Evolutionary conservation across 2,329 filamentous ascomycete genomes (phyloP), one percentile per base, ranked within the genome.

Genomic region (Alternaria gansuensis): DNA sequence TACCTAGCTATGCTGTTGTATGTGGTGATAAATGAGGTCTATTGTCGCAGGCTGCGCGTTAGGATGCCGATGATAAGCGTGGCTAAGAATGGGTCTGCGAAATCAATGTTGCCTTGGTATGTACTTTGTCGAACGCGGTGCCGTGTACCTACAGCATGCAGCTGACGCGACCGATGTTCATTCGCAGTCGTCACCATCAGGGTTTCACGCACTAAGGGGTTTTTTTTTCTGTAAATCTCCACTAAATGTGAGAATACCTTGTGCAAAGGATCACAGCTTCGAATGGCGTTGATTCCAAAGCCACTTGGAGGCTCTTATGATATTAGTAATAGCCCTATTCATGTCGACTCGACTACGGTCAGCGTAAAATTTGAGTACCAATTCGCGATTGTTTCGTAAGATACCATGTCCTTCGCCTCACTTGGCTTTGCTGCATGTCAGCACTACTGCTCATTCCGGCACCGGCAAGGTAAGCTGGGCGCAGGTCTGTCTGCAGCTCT

Each of bases 341-440:
- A 34, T 4, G 33, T 34, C 33, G n/a, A n/a, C 14, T n/a, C 33
- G 33, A 34, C 33, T 34, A 34, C 33, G 13, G n/a, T 34, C 13
- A 34, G 33, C 11, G 5, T 31, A 34, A 11, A 34, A 34, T 34
- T 34, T 14, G 13, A 34, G 33, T 34, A n/a, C 6, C 23, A 37
- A 37, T 21, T 9, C 14, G 17, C 10, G 23, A 26, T 24, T 53
- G 24, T 14, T 33, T 14, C 14, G 3, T 45, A 31, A 53, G 41
- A 17, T n/a, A 53, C 13, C 31, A 24, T 31, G 23, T 31, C 40
- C 23, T 13, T 28, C 14, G 40, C 14, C 40, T 45, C 23, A 14
- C 50, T 44, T 53, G 40, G 51, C 40, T 23, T 36, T 21, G n/a
- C 14, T 28, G 5, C 2, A n/a, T 36, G 37, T 53, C 51, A 53